phyloP scores from a whole-genome alignment of 441 rosid species.

The Erodium chrysanthum region DNA sequence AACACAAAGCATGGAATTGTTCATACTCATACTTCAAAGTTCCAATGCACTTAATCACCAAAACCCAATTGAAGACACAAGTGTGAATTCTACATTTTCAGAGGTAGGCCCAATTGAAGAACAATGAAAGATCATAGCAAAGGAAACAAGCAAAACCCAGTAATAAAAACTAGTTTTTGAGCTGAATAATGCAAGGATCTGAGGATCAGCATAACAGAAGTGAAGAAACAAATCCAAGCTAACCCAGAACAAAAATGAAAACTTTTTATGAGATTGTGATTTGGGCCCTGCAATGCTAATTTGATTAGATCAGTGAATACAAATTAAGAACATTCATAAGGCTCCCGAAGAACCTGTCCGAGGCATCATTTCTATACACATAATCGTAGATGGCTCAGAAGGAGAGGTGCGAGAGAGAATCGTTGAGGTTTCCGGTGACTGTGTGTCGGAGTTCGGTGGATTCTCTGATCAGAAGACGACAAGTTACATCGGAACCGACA shows the following conservation, averaged over 20 bases:
- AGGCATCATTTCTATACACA: background rate
- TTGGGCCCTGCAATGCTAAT: background rate
- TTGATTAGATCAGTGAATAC: background rate
- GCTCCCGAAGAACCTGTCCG: background rate
- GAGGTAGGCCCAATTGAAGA: no score
- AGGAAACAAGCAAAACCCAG: background rate
- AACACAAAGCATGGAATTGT: slow-evolving; percentile 12
- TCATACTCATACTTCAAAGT: background rate
- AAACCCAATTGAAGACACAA: background rate
- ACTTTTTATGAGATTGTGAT: background rate
- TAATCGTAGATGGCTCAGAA: background rate
- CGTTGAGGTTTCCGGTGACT: background rate
- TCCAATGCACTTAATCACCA: background rate
- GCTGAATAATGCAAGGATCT: background rate
- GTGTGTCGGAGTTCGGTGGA: slow-evolving; percentile 1
- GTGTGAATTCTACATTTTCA: no score
- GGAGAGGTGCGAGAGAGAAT: background rate
- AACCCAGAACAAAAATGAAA: background rate
- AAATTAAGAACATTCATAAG: background rate
- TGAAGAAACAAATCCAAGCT: background rate
- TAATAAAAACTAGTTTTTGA: background rate
- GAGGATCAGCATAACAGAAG: background rate
- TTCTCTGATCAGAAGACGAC: background rate
- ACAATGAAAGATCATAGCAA: background rate
- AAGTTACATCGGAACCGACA: background rate